Evolutionary conservation across 108 stramenopile species (phyloP), one percentile per base, ranked within the genome.

Genomic region (Fragilaria crotonensis): DNA sequence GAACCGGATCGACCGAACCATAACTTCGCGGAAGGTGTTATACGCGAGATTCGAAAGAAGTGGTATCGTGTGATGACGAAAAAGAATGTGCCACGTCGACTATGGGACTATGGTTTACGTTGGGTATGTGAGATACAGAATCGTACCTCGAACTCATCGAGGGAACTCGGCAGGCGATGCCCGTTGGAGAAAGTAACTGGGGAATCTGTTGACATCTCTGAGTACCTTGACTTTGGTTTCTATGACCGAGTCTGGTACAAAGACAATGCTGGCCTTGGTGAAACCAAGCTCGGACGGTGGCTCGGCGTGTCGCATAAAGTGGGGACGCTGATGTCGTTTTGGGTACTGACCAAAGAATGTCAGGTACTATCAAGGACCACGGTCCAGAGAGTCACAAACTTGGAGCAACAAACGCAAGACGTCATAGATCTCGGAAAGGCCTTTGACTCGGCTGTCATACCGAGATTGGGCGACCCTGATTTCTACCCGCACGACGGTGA

Each of bases 121-220:
- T n/a, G n/a, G n/a, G n/a, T n/a, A n/a, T n/a, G n/a, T n/a, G n/a
- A n/a, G n/a, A n/a, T n/a, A n/a, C 57, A 59, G 57, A 19, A 17
- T 3, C 29, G 67, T 5, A 64, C 70, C 0, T 36, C 44, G 36
- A 14, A 21, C 19, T 51, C 20, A 5, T 45, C 17, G 11, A 7
- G 26, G 7, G 48, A 17, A 9, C 20, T 59, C n/a, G n/a, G n/a
- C n/a, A n/a, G n/a, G n/a, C n/a, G n/a, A n/a, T n/a, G n/a, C n/a
- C n/a, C n/a, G n/a, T 52, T 52, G 32, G 51, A 71, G 29, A 32
- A 25, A 3, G 21, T 67, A 18, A 62, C 61, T 0, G 75, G 75
- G 1, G 67, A 65, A 4, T 66, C 76, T 0, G 52, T 62, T 0
- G 75, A 76, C 52, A 68, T 76, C n/a, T n/a, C n/a, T n/a, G n/a